Percentiles rank a stretch among this genome's conserved stretches.
Evolutionary conservation across 345 rosid species (phyloP).

Genomic region (Heritiera fomes): DNA sequence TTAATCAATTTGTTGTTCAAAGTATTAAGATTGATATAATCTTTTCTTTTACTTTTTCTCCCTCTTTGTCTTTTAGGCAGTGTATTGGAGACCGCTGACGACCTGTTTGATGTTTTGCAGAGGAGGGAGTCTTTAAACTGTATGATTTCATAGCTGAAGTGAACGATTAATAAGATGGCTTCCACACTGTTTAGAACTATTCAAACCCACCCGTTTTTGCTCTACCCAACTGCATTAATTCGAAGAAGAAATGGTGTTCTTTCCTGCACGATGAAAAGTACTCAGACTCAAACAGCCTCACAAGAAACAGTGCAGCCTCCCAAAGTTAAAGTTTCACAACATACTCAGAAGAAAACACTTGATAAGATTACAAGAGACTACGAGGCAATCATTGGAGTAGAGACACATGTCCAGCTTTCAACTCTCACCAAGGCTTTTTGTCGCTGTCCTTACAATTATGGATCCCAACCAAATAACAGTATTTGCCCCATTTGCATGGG

Average conservation of each 20-base stretch:
- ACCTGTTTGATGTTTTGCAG: slow-evolving; percentile 41
- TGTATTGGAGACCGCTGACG: slow-evolving; percentile 25
- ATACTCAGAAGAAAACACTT: slow-evolving; percentile 44
- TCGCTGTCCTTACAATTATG: slow-evolving; percentile 76
- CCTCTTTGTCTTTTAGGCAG: too few species aligned
- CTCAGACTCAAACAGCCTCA: slow-evolving; percentile 47
- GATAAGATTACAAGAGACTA: slow-evolving; percentile 55
- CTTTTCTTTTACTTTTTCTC: not conserved
- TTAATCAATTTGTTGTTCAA: not conserved
- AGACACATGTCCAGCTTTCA: slow-evolving; percentile 90
- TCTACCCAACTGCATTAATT: slow-evolving; percentile 42
- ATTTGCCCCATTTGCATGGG: slow-evolving; percentile 96
- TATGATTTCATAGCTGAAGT: slow-evolving; percentile 11
- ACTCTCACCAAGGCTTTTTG: slow-evolving; percentile 90
- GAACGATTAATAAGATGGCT: slow-evolving; percentile 46
- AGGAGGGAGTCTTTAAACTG: slow-evolving; percentile 7
- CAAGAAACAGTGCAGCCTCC: slow-evolving; percentile 48
- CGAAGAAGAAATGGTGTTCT: slow-evolving; percentile 41
- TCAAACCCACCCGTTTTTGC: slow-evolving; percentile 49
- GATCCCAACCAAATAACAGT: slow-evolving; percentile 69
- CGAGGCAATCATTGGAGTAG: slow-evolving; percentile 88
- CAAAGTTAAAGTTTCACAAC: slow-evolving; percentile 42
- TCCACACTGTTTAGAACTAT: slow-evolving; percentile 53
- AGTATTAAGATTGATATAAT: not conserved
- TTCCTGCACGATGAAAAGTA: slow-evolving; percentile 45